phyloP scores from a whole-genome alignment of 305 asterid genomes.

The Petunia hybrid region DNA sequence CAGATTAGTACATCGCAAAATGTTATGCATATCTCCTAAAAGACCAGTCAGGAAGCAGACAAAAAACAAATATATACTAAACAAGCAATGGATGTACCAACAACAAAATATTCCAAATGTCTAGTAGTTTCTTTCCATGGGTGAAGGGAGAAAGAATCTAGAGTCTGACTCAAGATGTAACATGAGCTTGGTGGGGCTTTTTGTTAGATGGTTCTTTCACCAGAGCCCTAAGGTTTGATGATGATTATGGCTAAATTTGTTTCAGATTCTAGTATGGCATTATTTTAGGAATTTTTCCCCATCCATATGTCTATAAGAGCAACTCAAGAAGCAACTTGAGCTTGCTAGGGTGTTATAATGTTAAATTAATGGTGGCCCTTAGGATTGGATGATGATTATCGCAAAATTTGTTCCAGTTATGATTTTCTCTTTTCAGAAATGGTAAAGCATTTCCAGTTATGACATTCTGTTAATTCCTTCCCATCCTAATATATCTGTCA shows the following conservation, averaged over 20 bases:
- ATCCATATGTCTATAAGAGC: neutral
- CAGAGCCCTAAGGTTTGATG: neutral
- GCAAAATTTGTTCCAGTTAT: conserved; percentile 3
- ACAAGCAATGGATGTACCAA: conserved; percentile 2
- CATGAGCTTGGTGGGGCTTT: neutral
- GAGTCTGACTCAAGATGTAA: conserved; percentile 13
- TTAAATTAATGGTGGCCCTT: neutral
- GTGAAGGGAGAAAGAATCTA: neutral
- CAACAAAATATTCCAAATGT: neutral
- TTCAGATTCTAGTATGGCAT: conserved; percentile 10
- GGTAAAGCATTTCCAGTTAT: neutral
- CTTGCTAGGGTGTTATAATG: neutral
- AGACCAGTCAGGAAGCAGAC: conserved; percentile 22
- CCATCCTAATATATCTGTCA: neutral
- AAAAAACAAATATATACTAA: neutral
- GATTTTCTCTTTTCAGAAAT: neutral
- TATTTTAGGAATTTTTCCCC: neutral
- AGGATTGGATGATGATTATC: neutral
- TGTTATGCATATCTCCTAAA: conserved; percentile 21
- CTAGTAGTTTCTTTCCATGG: neutral
- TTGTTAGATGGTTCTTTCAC: neutral
- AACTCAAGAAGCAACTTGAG: neutral
- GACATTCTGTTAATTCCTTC: neutral
- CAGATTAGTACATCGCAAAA: neutral
- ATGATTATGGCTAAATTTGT: neutral